phyloP scores from a whole-genome alignment of 2,329 filamentous ascomycete species.

The Colletotrichum coccodes region DNA sequence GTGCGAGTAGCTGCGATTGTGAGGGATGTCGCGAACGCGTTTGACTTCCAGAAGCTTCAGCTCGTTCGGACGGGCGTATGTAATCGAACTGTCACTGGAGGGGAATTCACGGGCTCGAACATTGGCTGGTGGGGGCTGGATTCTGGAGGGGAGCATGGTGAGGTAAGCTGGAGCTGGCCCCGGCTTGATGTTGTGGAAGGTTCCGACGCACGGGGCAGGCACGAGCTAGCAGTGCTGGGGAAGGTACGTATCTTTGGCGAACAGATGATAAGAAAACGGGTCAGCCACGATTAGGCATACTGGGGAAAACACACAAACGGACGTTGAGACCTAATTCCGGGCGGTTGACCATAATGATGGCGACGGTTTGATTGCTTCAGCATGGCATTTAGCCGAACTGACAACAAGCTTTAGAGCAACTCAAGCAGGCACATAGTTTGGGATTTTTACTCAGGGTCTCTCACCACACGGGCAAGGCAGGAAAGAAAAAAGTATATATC shows the following conservation, averaged over 20 bases:
- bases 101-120: conserved; percentile 19
- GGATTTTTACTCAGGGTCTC: neutral
- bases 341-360: neutral
- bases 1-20: neutral
- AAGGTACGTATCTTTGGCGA: neutral
- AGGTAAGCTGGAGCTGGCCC: conserved; percentile 18
- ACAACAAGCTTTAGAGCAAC: neutral
- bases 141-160: neutral
- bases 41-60: conserved; percentile 33
- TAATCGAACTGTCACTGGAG: conserved; percentile 30
- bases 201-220: conserved; percentile 16
- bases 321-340: conserved; percentile 8
- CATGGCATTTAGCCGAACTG: neutral
- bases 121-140: conserved; percentile 13
- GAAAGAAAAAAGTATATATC: neutral
- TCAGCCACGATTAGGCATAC: conserved; percentile 12
- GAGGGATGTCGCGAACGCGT: conserved; percentile 17
- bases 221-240: neutral
- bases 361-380: too few relatives aligned
- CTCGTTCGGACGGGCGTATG: conserved; percentile 30
- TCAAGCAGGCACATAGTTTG: neutral
- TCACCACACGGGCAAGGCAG: neutral
- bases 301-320: conserved; percentile 17
- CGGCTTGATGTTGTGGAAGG: conserved; percentile 21
- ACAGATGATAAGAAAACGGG: conserved; percentile 19